phyloP scores from a whole-genome alignment of 2,329 filamentous ascomycete species.

The Fonsecaea multimorphosa region DNA sequence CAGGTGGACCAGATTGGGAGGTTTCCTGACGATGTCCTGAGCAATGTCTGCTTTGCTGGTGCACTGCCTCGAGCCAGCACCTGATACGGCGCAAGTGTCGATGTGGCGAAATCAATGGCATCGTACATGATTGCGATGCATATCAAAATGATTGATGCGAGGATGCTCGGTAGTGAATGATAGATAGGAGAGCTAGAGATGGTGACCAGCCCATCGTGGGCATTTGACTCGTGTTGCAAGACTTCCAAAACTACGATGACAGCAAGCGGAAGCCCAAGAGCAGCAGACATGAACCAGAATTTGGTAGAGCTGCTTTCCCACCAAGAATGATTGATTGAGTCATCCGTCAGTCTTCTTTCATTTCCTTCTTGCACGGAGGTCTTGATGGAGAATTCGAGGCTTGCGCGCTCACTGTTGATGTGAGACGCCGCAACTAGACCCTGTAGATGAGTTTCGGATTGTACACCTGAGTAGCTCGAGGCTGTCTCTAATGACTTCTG shows the following conservation, averaged over 20 bases:
- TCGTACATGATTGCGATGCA: constrained; percentile 27
- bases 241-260: constrained; percentile 11
- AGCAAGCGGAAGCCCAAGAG: background rate
- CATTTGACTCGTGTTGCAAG: constrained; percentile 4
- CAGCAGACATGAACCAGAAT: constrained; percentile 1
- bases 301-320: background rate
- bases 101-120: constrained; percentile 27
- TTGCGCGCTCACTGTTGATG: background rate
- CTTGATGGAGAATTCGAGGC: constrained; percentile 3
- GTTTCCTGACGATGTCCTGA: background rate
- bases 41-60: background rate
- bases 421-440: constrained; percentile 1
- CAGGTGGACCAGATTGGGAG: constrained; percentile 7
- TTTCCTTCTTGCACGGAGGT: background rate
- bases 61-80: background rate
- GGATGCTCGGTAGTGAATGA: background rate
- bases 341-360: background rate
- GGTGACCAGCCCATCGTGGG: constrained; percentile 1
- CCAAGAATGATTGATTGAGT: background rate
- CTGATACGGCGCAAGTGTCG: constrained; percentile 20
- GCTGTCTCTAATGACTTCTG: constrained; percentile 1
- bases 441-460: background rate
- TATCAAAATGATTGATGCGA: constrained; percentile 12
- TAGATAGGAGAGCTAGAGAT: background rate
- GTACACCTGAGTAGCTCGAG: background rate